Conservation (phyloP, 345 rosid species). For the Eucalyptus sp. region DNA sequence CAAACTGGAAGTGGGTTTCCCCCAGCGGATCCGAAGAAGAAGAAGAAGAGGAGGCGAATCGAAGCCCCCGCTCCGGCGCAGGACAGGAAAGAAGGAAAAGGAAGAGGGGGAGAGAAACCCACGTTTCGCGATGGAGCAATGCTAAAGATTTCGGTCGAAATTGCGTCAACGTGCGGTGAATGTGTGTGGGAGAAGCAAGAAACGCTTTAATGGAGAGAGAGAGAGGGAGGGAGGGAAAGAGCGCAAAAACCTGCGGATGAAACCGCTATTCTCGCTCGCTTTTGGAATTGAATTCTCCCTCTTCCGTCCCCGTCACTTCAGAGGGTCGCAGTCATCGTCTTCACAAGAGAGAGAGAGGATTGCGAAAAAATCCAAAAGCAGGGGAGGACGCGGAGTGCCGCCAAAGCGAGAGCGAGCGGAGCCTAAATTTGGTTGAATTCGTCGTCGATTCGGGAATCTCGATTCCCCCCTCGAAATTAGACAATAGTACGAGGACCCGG, state of each 20-base stretch:
- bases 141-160: neutral
- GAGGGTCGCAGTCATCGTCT: neutral
- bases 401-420: neutral
- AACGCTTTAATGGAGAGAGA: neutral
- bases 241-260: neutral
- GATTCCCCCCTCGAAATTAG: neutral
- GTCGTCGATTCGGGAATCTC: neutral
- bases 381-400: slow-evolving; percentile 35
- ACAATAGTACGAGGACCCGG: neutral
- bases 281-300: neutral
- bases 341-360: neutral
- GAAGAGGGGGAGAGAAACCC: neutral
- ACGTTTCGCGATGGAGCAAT: neutral
- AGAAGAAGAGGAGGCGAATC: neutral
- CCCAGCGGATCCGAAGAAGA: neutral
- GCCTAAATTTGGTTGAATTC: neutral
- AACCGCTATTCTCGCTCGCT: neutral
- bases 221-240: neutral
- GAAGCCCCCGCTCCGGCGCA: neutral
- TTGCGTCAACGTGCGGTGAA: neutral
- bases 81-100: neutral
- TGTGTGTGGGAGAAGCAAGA: neutral
- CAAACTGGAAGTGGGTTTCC: neutral
- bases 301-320: neutral
- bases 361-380: neutral